A percentile compares a stretch with the other conserved stretches of the same genome.
These are phyloP conservation scores for Carallia pectinifolia DNA, from an alignment of 345 rosid genomes.

Conservation along the genomic window DNA sequence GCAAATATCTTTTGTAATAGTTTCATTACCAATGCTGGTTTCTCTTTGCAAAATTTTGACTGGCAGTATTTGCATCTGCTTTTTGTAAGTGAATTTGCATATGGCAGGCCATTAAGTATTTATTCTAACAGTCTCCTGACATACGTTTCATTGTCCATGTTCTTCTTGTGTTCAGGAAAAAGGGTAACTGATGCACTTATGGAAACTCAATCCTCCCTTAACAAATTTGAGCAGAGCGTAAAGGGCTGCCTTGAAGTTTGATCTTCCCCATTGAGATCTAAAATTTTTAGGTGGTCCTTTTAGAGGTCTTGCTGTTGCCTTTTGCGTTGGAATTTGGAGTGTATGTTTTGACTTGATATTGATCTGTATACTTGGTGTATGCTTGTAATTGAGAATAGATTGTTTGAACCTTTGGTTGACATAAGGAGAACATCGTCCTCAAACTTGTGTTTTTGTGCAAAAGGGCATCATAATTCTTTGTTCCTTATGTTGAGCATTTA, in stretches of 20 bases:
- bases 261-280: constrained; percentile 13
- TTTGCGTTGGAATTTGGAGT: constrained; percentile 1
- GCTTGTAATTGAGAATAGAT: no score
- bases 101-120: background rate
- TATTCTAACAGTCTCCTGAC: background rate
- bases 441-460: no score
- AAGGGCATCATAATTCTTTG: no score
- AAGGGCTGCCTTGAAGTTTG: constrained; percentile 59
- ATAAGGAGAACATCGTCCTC: no score
- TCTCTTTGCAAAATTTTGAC: background rate
- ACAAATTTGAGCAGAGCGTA: constrained; percentile 58
- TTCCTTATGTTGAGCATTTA: no score
- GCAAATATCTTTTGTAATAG: background rate
- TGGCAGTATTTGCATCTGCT: background rate
- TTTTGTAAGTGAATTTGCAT: background rate
- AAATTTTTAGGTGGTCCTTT: constrained; percentile 10
- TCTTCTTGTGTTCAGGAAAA: constrained; percentile 37
- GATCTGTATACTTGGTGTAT: background rate
- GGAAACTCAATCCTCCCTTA: constrained; percentile 51
- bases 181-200: constrained; percentile 46
- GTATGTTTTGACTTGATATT: constrained; percentile 2
- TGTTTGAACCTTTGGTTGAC: no score
- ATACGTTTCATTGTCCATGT: background rate
- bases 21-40: background rate
- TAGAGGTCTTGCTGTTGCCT: constrained; percentile 16